Evolutionary conservation across 768 basidiomycete species (phyloP).

Genomic region (Holtermanniella nyarrowii): DNA sequence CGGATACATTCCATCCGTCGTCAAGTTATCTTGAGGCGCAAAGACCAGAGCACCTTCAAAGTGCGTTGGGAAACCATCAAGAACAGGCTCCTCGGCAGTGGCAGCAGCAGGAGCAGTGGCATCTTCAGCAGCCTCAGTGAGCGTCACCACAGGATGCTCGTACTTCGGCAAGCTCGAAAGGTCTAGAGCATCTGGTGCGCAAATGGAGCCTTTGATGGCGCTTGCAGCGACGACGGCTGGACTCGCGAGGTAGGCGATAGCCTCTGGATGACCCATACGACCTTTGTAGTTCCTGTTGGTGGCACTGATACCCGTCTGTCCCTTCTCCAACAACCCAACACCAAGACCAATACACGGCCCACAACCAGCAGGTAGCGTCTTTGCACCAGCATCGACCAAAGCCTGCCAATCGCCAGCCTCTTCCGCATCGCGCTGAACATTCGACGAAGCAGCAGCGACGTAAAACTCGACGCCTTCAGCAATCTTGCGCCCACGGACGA

Average conservation of each 20-base stretch:
- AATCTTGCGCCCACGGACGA: conserved; percentile 65
- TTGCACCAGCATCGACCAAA: conserved; percentile 78
- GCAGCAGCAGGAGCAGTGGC: conserved; percentile 27
- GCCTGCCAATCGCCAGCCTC: conserved; percentile 75
- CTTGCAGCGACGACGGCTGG: conserved; percentile 96
- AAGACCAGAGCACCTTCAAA: conserved; percentile 85
- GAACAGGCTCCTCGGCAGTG: conserved; percentile 51
- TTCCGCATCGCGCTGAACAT: conserved; percentile 85
- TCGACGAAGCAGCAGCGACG: conserved; percentile 86
- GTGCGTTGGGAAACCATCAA: conserved; percentile 67
- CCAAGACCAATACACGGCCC: conserved; percentile 98
- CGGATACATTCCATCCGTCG: conserved; percentile 96
- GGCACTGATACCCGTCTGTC: conserved; percentile 90
- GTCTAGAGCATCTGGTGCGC: conserved; percentile 64
- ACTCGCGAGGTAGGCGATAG: conserved; percentile 88
- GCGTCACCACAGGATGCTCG: conserved; percentile 30
- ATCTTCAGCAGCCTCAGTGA: conserved; percentile 34
- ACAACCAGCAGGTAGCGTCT: conserved; percentile 86
- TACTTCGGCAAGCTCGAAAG: conserved; percentile 46
- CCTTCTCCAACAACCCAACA: conserved; percentile 82
- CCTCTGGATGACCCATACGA: conserved; percentile 91
- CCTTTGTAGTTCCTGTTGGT: conserved; percentile 99
- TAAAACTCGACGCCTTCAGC: conserved; percentile 91
- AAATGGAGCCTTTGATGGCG: conserved; percentile 83
- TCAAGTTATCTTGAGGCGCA: conserved; percentile 90